phyloP scores from a whole-genome alignment of 441 rosid genomes.

The Euphorbia neoarborescens region DNA sequence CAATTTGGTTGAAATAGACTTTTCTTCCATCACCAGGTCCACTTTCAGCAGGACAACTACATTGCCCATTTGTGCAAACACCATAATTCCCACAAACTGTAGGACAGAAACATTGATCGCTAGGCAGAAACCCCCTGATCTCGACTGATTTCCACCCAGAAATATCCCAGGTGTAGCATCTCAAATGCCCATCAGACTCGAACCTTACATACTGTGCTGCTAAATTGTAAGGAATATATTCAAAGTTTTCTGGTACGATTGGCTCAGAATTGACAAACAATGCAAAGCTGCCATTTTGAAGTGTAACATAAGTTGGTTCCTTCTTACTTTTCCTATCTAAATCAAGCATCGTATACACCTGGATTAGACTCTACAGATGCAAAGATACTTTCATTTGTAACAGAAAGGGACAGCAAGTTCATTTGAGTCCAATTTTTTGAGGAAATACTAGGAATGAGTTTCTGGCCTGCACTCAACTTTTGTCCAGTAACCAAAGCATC shows the following conservation, averaged over 20 bases:
- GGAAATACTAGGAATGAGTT: constrained; percentile 11
- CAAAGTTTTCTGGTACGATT: no score
- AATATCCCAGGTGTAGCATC: background rate
- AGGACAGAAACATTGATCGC: constrained; percentile 16
- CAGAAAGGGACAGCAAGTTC: background rate
- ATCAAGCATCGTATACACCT: no score
- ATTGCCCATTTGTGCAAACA: constrained; percentile 8
- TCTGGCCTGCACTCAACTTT: constrained; percentile 2
- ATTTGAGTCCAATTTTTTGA: constrained; percentile 8
- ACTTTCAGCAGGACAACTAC: constrained; percentile 11
- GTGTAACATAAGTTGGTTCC: constrained; percentile 15
- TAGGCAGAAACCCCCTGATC: constrained; percentile 2
- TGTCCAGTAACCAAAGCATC: constrained; percentile 7
- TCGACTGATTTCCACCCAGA: constrained; percentile 2
- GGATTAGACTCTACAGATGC: constrained; percentile 12
- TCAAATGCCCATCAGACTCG: constrained; percentile 13
- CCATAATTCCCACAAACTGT: constrained; percentile 17
- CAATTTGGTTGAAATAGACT: constrained; percentile 8
- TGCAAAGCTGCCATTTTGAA: constrained; percentile 22
- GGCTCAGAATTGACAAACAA: constrained; percentile 16
- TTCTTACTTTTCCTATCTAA: no score
- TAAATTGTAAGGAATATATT: background rate
- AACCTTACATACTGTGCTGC: constrained; percentile 5
- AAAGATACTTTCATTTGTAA: background rate
- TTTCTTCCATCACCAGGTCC: background rate